Conservation (phyloP, 805 yeast genomes). For the Saccharomycopsis javanensis region DNA sequence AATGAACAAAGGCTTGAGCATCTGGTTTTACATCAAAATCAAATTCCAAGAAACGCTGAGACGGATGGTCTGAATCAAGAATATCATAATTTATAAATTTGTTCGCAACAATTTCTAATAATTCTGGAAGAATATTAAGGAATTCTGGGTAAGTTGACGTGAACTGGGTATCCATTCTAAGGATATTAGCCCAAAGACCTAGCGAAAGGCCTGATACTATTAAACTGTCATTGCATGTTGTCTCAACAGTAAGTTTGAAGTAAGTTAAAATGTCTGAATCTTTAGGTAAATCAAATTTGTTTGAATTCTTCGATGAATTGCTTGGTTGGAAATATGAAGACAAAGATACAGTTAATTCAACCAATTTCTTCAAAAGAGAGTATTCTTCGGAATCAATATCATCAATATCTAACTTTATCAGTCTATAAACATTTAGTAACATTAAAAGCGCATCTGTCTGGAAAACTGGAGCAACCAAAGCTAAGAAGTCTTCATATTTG, state of each 20-base stretch:
- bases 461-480: constrained; percentile 72
- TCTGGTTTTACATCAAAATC: constrained; percentile 89
- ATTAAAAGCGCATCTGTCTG: constrained; percentile 62
- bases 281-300: constrained; percentile 32
- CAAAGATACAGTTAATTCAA: constrained; percentile 83
- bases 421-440: constrained; percentile 52
- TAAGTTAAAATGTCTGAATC: constrained; percentile 58
- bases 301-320: constrained; percentile 23
- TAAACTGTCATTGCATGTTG: constrained; percentile 76
- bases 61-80: constrained; percentile 52
- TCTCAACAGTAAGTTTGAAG: constrained; percentile 62
- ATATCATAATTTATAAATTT: constrained; percentile 66
- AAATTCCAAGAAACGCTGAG: constrained; percentile 59
- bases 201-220: constrained; percentile 85
- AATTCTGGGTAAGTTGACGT: constrained; percentile 24
- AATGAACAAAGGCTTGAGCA: constrained; percentile 60
- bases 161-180: constrained; percentile 64
- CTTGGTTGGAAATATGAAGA: constrained; percentile 63
- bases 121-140: constrained; percentile 44
- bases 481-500: constrained; percentile 57
- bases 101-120: constrained; percentile 68
- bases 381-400: constrained; percentile 74
- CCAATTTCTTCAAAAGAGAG: constrained; percentile 77
- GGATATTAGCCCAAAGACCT: constrained; percentile 88
- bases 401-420: constrained; percentile 45